Base-by-base conservation (phyloP, 2,329 filamentous ascomycete species). In the Eutypella sp. region DNA sequence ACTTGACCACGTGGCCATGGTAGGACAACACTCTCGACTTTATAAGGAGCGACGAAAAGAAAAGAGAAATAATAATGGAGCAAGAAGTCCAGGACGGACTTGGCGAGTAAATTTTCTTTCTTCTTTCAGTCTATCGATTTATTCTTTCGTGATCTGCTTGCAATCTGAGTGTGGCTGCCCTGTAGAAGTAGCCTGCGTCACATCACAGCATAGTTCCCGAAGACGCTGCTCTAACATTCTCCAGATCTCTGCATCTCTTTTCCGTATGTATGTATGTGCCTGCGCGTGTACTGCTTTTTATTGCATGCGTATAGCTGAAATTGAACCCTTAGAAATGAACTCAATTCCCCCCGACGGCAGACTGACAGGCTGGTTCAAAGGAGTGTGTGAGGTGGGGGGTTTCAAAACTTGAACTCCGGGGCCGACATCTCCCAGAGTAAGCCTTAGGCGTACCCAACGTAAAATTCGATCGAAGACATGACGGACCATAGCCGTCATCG, bases 1-100 rank as follows among this genome's bases (percentile, higher is more conserved):
- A 54, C 50, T 47, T 50, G 42, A 40, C 52, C 52, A 52, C 52
- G 50, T 52, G 50, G 50, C 42, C 45, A 19, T 11, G 42, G 52
- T 52, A 47, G 47, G 45, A 52, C 52, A 50, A 18, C n/a, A 47
- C 46, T 48, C 47, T 48, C 11, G 29, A n/a, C n/a, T n/a, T n/a
- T n/a, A n/a, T n/a, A n/a, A 18, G 41, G 24, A 4, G 27, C 36
- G 36, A 15, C 36, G 11, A 39, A 24, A 39, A 33, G 29, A 33
- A 33, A 33, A n/a, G 16, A n/a, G 20, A 16, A 13, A n/a, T 39
- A 13, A 39, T 19, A 24, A 22, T 22, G 4, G 34, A 37, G 19
- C 5, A 33, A n/a, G 10, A 5, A 3, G 4, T 11, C 18, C 10
- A 39, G 18, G 15, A 15, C 16, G 20, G 22, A 11, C 15, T 7